Base-by-base conservation (phyloP, 23 red algal genomes). In the Chondrus crispus region DNA sequence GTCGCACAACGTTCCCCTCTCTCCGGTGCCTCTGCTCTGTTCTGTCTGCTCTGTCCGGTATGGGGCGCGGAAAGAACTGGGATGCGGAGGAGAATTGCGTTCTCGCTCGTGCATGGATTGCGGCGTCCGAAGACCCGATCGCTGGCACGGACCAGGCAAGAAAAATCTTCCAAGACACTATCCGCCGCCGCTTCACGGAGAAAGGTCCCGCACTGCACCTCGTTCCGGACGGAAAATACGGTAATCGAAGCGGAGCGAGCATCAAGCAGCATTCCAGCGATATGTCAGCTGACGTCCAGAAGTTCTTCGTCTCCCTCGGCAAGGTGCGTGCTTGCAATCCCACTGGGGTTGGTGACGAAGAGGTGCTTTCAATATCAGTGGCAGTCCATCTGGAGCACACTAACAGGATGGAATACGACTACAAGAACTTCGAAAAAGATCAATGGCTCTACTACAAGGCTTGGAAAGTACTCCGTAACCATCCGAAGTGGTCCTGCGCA, bases 401-500 rank as follows among this genome's bases (percentile, higher is more conserved):
- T 47, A 82, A 46, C 22, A 60, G 51, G 28, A 57, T 82, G 77
- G 44, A 60, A 9, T 82, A 82, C 77, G 47, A 82, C 58, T 64
- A 64, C 58, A 16, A 64, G 58, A 32, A 64, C 7, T 64, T 64
- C 20, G 10, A 26, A 32, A 66, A 66, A 66, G 60, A 66, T 22
- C 26, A 66, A 32, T 66, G 60, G 60, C 26, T 66, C 35, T 9
- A 32, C 26, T 66, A 32, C 60, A 66, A 66, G 60, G 81, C 81
- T 22, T 85, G 45, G 32, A 68, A 64, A 40, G n/a, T n/a, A n/a
- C 43, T 85, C 30, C n/a, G 40, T 38, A 22, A 53, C 48, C 43
- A 60, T 4, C 46, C 81, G 37, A 85, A 85, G 1, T 85, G 55
- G 81, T n/a, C n/a, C n/a, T n/a, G n/a, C n/a, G n/a, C n/a, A n/a